Evolutionary conservation across 352 stramenopile species (phyloP), one percentile per base, ranked within the genome.

Genomic region (Phytophthora tubulina): DNA sequence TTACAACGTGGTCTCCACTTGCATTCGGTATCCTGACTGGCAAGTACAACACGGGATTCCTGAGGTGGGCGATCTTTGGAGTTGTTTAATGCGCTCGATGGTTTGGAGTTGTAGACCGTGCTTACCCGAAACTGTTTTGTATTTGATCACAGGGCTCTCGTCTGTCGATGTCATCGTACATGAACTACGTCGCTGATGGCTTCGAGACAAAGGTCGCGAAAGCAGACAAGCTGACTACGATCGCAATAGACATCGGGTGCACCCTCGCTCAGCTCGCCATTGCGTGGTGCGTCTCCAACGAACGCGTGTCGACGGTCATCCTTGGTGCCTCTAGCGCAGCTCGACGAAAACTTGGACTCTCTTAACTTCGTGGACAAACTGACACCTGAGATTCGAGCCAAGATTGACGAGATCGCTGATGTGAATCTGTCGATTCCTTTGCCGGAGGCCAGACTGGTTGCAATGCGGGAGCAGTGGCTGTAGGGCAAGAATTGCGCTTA

Each of bases 1-100:
- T 88, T 36, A 93, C 85, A 15, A 91, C 83, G 46, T 95, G 82
- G 84, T 90, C 76, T 31, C 84, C 85, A 1, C 76, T 95, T n/a
- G 79, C 70, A 1, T 86, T 78, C 17, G 87, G 85, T 7, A 65
- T 94, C 6, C 65, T 94, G 38, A 90, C 87, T 45, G 84, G 84
- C 65, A 94, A 94, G 63, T 93, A 93, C 82, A 87, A 77, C 74
- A 83, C 80, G n/a, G 82, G 76, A 81, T 84, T 35, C 79, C 73
- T 9, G 70, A 76, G 6, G 85, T 75, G 33, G 62, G 53, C 13
- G 15, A 36, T 35, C 17, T 44, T 44, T 14, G n/a, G 11, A 45
- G 21, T 27, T 14, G 21, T 3, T 39, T 32, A 27, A 27, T 27
- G 21, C 2, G 21, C 1, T 27, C 21, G 21, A 27, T 27, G 21